These are phyloP conservation scores for Steccherinum ochraceum DNA, from an alignment of 768 basidiomycete genomes.

Conservation along the genomic window DNA sequence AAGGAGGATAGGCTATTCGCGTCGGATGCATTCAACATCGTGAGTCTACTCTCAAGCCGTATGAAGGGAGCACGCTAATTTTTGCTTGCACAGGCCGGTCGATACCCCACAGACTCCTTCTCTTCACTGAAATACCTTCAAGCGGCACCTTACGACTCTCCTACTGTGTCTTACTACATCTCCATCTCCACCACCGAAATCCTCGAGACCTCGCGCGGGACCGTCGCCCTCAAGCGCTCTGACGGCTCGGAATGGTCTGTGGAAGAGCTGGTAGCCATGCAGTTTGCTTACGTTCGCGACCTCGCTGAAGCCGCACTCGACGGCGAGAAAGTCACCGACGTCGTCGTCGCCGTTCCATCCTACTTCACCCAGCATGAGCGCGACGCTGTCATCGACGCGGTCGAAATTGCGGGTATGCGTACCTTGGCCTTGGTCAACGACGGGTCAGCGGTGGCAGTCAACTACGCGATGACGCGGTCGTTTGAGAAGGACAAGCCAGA, in stretches of 20 bases:
- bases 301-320: constrained; percentile 73
- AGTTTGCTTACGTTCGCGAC: constrained; percentile 83
- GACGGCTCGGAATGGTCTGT: constrained; percentile 69
- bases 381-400: constrained; percentile 85
- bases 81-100: constrained; percentile 58
- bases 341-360: constrained; percentile 84
- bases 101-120: constrained; percentile 87
- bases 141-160: constrained; percentile 59
- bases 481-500: constrained; percentile 61
- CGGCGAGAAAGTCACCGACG: constrained; percentile 70
- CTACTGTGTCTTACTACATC: constrained; percentile 46
- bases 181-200: constrained; percentile 26
- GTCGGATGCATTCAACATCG: constrained; percentile 81
- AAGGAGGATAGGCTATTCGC: constrained; percentile 86
- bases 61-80: background rate
- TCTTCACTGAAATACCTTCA: constrained; percentile 80
- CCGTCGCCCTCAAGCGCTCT: constrained; percentile 52
- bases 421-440: constrained; percentile 86
- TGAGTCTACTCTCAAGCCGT: constrained; percentile 42
- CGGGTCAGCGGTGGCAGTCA: constrained; percentile 91
- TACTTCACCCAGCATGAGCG: constrained; percentile 90
- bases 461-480: constrained; percentile 94
- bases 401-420: constrained; percentile 84
- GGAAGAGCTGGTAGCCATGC: constrained; percentile 93
- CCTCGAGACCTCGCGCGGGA: constrained; percentile 48